Conservation (phyloP, 257 asterid species). For the Fraxinus americana region DNA sequence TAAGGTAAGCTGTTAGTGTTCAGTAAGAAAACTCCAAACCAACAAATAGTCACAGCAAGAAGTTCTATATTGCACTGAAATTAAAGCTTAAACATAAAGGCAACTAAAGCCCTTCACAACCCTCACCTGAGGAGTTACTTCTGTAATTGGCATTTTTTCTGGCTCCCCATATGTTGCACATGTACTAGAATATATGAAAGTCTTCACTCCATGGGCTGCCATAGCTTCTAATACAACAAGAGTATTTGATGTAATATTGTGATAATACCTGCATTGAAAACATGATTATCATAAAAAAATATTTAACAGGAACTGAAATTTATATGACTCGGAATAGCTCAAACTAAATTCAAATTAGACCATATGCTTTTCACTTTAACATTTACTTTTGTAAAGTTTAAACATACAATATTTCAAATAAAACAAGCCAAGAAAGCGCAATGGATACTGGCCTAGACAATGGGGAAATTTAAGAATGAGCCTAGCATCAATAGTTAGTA, state of each 20-base stretch:
- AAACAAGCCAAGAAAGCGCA: too few species aligned
- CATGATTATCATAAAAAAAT: background rate
- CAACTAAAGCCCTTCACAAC: too few species aligned
- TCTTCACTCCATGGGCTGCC: conserved; percentile 64
- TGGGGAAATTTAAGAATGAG: too few species aligned
- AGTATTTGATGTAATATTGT: conserved; percentile 78
- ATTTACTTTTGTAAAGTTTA: too few species aligned
- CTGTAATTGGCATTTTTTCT: conserved; percentile 82
- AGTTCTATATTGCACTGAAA: background rate
- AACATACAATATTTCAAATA: too few species aligned
- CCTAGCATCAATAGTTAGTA: too few species aligned
- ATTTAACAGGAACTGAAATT: background rate
- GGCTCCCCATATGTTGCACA: conserved; percentile 95
- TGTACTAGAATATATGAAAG: conserved; percentile 80
- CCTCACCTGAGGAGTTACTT: conserved; percentile 78
- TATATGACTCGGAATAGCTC: background rate
- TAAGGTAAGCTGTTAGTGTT: background rate
- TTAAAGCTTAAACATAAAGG: background rate
- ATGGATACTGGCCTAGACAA: too few species aligned
- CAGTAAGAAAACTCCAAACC: background rate
- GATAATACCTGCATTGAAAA: conserved; percentile 59
- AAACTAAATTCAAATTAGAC: background rate
- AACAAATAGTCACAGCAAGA: background rate
- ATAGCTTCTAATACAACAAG: conserved; percentile 65
- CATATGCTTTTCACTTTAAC: background rate